A percentile compares a stretch with the other conserved stretches of the same genome.
phyloP scores from a whole-genome alignment of 2,329 filamentous ascomycete genomes.

The Chalaropsis thielavioides region DNA sequence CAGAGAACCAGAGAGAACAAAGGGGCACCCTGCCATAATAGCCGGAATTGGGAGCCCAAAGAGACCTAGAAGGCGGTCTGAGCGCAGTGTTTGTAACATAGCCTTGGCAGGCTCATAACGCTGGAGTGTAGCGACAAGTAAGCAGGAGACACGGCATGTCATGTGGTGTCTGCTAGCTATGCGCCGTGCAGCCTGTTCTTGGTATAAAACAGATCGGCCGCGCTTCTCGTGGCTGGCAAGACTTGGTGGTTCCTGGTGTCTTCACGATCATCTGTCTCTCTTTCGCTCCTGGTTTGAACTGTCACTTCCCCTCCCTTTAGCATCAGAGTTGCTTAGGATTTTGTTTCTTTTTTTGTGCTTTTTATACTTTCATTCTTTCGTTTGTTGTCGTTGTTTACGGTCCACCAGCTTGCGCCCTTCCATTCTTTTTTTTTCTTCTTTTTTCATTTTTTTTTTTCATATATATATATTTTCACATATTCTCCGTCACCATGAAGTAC shows the following conservation, averaged over 20 bases:
- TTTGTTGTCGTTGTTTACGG: background rate
- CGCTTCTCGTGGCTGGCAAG: background rate
- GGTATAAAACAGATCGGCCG: background rate
- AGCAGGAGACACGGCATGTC: background rate
- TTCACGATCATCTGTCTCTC: background rate
- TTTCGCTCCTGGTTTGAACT: background rate
- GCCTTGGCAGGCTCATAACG: background rate
- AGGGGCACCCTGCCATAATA: background rate
- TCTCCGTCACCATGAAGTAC: conserved; percentile 12
- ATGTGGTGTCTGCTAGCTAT: background rate
- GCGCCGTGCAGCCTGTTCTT: background rate
- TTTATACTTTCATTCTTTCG: background rate
- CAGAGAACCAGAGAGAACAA: background rate
- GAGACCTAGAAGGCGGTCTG: background rate
- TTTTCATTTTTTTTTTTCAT: conserved; percentile 2
- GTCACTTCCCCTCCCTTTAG: background rate
- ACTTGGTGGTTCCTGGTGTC: background rate
- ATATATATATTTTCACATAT: background rate
- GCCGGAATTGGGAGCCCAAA: background rate
- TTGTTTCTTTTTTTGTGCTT: background rate
- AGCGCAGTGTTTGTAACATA: background rate
- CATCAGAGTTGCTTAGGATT: background rate
- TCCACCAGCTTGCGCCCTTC: background rate
- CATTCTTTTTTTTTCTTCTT: background rate
- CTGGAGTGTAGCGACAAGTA: background rate